Conservation (phyloP, 768 basidiomycete genomes). For the Collybiopsis luxurians region DNA sequence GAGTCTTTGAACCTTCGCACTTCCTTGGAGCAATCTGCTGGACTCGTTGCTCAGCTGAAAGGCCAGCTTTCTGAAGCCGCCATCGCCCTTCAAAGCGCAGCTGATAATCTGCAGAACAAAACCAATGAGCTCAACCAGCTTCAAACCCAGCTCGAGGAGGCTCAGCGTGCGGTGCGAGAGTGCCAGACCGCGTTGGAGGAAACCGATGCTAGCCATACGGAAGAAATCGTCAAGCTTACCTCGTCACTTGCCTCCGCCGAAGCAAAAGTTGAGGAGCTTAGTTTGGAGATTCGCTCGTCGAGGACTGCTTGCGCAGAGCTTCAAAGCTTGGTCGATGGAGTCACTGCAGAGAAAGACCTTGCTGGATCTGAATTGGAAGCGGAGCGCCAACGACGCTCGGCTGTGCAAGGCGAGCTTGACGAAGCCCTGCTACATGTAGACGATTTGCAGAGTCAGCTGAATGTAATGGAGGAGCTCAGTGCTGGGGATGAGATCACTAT, state of each 20-base stretch:
- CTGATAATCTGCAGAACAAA: background rate
- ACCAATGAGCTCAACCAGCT: background rate
- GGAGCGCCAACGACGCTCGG: background rate
- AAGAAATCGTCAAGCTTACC: background rate
- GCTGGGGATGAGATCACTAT: background rate
- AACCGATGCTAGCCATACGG: background rate
- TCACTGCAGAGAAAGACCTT: background rate
- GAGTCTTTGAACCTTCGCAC: background rate
- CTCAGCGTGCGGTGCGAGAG: background rate
- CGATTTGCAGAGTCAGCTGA: background rate
- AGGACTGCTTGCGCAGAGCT: background rate
- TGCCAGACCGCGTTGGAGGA: background rate
- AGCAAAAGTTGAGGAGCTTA: background rate
- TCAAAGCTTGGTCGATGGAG: background rate
- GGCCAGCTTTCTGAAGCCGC: background rate
- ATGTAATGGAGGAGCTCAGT: background rate
- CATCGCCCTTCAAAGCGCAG: background rate
- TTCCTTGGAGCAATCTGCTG: background rate
- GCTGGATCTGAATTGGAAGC: background rate
- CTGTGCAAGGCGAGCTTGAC: background rate
- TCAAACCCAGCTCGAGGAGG: background rate
- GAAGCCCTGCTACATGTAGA: background rate
- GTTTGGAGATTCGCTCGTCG: background rate
- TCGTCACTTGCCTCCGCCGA: background rate
- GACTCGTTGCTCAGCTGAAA: background rate